phyloP scores from a whole-genome alignment of 2,329 filamentous ascomycete genomes.

The Trichoderma gracile region DNA sequence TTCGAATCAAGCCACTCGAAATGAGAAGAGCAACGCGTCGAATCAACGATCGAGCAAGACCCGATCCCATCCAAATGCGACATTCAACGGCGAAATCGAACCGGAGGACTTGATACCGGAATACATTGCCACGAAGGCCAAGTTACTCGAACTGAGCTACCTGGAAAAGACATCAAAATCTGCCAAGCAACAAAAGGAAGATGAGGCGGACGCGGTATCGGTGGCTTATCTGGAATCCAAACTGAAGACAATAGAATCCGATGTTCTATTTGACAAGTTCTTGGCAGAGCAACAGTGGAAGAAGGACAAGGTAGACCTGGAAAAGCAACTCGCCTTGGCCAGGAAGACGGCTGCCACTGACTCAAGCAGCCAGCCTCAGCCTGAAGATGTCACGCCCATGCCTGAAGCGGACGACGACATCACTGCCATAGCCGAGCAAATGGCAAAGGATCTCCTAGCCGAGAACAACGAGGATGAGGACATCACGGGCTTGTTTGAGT shows the following conservation, averaged over 20 bases:
- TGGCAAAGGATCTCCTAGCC: conserved; percentile 60
- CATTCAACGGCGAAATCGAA: conserved; percentile 69
- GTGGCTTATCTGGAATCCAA: conserved; percentile 70
- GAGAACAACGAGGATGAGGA: conserved; percentile 49
- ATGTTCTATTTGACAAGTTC: conserved; percentile 71
- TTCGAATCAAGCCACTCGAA: conserved; percentile 33
- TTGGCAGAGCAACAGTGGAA: conserved; percentile 68
- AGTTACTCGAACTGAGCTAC: conserved; percentile 56
- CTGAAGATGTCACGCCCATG: conserved; percentile 37
- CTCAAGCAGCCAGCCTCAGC: conserved; percentile 27
- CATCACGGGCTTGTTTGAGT: conserved; percentile 55
- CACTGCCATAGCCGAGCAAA: conserved; percentile 48
- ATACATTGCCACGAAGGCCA: conserved; percentile 74
- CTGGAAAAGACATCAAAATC: conserved; percentile 29
- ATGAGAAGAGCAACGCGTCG: conserved; percentile 40
- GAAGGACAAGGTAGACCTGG: conserved; percentile 57
- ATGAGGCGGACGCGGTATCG: conserved; percentile 44
- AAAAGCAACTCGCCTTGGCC: conserved; percentile 58
- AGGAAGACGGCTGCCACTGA: conserved; percentile 39
- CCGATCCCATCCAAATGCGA: conserved; percentile 40
- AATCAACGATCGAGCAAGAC: conserved; percentile 32
- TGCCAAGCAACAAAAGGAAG: conserved; percentile 27
- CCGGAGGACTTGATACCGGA: conserved; percentile 72
- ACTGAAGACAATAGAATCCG: conserved; percentile 73
- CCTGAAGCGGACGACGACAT: conserved; percentile 52